Percentiles rank a stretch among this genome's conserved stretches.
Evolutionary conservation across 2,329 filamentous ascomycete species (phyloP).

Genomic region (Ophiobolus disseminans): DNA sequence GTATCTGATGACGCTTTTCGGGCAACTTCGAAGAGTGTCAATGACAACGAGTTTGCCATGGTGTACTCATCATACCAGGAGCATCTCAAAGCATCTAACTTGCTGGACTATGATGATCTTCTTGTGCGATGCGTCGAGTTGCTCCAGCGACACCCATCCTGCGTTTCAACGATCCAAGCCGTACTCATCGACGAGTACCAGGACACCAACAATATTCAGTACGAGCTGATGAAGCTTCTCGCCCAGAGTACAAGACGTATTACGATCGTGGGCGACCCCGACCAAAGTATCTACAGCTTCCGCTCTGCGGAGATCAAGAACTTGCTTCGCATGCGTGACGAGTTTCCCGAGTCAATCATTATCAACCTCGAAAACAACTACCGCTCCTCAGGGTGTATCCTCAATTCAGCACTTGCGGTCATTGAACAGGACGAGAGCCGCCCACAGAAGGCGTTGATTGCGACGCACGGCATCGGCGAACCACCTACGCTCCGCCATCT

Average conservation of each 20-base stretch:
- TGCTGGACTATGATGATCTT: constrained; percentile 94
- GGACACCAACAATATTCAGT: constrained; percentile 94
- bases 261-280: constrained; percentile 94
- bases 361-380: constrained; percentile 94
- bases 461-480: constrained; percentile 81
- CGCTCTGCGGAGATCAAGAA: constrained; percentile 92
- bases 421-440: constrained; percentile 88
- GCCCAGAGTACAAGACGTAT: constrained; percentile 76
- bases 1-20: constrained; percentile 56
- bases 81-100: constrained; percentile 75
- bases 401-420: constrained; percentile 79
- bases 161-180: constrained; percentile 86
- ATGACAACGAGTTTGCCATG: constrained; percentile 70
- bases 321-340: constrained; percentile 75
- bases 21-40: constrained; percentile 52
- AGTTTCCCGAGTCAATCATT: constrained; percentile 80
- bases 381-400: constrained; percentile 84
- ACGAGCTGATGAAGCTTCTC: constrained; percentile 89
- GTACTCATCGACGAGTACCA: constrained; percentile 98
- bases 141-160: constrained; percentile 73
- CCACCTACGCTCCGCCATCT: constrained; percentile 81
- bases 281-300: constrained; percentile 98
- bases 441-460: constrained; percentile 78
- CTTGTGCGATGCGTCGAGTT: constrained; percentile 83
- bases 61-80: constrained; percentile 79